Conservation (phyloP, 148 eudicot species). For the Vaccinium macrocarpon region DNA sequence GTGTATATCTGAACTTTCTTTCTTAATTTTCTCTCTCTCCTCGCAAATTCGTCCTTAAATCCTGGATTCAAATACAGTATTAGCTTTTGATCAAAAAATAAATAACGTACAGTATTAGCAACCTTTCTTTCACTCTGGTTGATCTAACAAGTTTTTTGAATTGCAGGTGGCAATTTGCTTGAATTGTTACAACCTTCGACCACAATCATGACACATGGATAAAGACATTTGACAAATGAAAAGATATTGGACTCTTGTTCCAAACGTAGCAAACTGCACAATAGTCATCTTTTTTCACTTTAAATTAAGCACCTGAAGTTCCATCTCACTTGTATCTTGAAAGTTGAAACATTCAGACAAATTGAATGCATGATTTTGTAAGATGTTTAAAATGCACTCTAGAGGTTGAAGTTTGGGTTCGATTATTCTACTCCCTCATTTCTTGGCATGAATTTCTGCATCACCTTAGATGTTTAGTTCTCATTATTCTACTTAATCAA, state of each 20-base stretch:
- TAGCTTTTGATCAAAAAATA: no score
- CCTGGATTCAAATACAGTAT: neutral
- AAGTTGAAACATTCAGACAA: neutral
- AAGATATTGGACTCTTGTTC: neutral
- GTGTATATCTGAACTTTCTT: neutral
- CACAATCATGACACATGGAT: no score
- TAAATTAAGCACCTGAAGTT: no score
- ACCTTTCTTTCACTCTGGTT: conserved; percentile 8
- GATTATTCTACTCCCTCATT: no score
- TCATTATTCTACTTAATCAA: no score
- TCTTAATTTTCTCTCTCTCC: neutral
- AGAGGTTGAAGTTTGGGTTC: no score
- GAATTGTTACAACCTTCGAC: neutral
- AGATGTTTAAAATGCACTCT: no score
- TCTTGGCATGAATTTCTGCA: no score
- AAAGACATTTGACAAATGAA: neutral
- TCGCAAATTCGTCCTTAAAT: neutral
- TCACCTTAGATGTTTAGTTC: no score
- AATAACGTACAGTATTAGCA: neutral
- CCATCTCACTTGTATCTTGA: neutral
- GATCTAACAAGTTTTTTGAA: neutral
- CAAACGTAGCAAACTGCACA: no score
- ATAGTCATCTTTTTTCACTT: neutral
- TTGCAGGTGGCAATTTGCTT: neutral
- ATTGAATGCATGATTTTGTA: no score